These are phyloP conservation scores for Atkinsonella texensis DNA, from an alignment of 2,329 filamentous ascomycete genomes.

Conservation along the genomic window DNA sequence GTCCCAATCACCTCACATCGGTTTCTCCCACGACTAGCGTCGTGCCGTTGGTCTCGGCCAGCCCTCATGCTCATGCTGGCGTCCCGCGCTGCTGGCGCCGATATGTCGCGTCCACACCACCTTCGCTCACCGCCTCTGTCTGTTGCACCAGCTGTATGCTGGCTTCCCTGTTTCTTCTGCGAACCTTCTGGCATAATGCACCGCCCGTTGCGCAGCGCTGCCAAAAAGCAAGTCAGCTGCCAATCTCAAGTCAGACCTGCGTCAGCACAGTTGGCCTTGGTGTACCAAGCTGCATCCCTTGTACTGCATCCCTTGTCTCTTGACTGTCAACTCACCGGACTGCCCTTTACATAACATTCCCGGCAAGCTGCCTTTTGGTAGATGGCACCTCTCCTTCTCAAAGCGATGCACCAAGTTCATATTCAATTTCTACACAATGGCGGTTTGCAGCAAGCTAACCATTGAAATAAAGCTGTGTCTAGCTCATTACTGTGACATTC, in stretches of 20 bases:
- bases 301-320: background rate
- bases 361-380: background rate
- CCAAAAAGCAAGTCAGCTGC: slow-evolving; percentile 3
- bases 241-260: background rate
- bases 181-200: background rate
- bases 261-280: background rate
- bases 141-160: background rate
- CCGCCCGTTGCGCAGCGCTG: background rate
- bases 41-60: slow-evolving; percentile 2
- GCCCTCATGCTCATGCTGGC: slow-evolving; percentile 3
- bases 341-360: background rate
- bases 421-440: slow-evolving; percentile 12
- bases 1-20: background rate
- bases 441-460: slow-evolving; percentile 20
- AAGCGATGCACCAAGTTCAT: background rate
- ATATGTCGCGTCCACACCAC: slow-evolving; percentile 7
- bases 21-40: slow-evolving; percentile 1
- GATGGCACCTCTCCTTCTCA: background rate
- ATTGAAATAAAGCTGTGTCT: slow-evolving; percentile 47
- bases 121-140: slow-evolving; percentile 7
- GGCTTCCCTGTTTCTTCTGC: slow-evolving; percentile 4
- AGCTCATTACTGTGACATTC: slow-evolving; percentile 59
- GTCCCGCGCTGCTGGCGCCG: slow-evolving; percentile 3
- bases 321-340: background rate
- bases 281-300: background rate